phyloP scores from a whole-genome alignment of 2,329 filamentous ascomycete genomes.

The Boeremia exigua region DNA sequence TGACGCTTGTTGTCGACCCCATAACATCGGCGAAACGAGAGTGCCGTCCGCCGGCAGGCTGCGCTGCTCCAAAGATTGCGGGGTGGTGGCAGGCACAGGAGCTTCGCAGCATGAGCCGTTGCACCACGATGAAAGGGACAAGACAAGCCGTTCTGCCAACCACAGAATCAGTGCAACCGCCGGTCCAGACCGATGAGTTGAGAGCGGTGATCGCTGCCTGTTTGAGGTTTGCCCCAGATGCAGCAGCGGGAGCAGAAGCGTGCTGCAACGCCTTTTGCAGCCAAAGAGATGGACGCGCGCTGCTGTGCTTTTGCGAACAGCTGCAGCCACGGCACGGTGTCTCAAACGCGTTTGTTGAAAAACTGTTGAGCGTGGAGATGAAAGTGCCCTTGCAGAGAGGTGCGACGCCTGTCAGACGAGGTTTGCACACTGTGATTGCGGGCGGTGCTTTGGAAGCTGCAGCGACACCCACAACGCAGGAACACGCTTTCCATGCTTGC shows the following conservation, averaged over 20 bases:
- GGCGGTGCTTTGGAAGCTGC: constrained; percentile 1
- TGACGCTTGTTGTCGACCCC: constrained; percentile 17
- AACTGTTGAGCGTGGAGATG: constrained; percentile 17
- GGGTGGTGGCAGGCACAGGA: constrained; percentile 18
- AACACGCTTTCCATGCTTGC: not conserved
- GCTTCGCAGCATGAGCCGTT: constrained; percentile 17
- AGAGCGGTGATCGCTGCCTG: constrained; percentile 21
- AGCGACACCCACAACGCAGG: not conserved
- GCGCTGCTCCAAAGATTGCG: constrained; percentile 14
- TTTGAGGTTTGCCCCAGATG: constrained; percentile 21
- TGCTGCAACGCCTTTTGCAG: constrained; percentile 1
- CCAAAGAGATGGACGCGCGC: constrained; percentile 2
- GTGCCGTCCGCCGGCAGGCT: constrained; percentile 29
- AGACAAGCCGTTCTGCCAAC: constrained; percentile 2
- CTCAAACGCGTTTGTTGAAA: constrained; percentile 4
- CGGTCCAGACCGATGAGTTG: constrained; percentile 13
- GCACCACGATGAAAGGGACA: constrained; percentile 20
- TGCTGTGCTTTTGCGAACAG: constrained; percentile 4
- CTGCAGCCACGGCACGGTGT: not conserved
- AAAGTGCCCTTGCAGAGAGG: constrained; percentile 15
- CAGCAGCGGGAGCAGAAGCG: constrained; percentile 15
- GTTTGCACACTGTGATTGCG: not conserved
- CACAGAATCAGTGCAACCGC: constrained; percentile 1
- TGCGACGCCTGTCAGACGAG: constrained; percentile 16
- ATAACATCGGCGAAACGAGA: constrained; percentile 35